Evolutionary conservation across 2,329 filamentous ascomycete species (phyloP).

Genomic region (Nothophaeocryptopus gaeumannii): DNA sequence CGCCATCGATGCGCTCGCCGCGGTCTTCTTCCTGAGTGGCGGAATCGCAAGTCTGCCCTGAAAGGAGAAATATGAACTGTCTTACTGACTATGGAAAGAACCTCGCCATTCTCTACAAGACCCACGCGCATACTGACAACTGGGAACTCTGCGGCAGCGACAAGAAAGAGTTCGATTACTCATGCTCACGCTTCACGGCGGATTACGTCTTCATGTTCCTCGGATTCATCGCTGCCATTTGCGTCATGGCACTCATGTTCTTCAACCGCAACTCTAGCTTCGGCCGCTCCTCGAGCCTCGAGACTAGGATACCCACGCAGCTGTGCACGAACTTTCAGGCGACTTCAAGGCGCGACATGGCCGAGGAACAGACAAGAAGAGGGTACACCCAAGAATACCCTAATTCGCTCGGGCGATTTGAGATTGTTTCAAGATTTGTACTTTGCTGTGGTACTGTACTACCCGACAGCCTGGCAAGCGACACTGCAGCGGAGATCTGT

Average conservation of each 20-base stretch:
- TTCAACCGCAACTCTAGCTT: neutral
- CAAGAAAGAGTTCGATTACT: neutral
- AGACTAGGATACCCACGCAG: too few species aligned
- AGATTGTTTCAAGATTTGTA: too few species aligned
- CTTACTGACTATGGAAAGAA: neutral
- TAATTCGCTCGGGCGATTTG: too few species aligned
- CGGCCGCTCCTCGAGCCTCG: too few species aligned
- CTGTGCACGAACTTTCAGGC: too few species aligned
- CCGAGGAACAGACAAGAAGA: too few species aligned
- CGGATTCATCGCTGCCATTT: slow-evolving; percentile 8
- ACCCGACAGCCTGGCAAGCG: too few species aligned
- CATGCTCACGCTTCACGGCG: slow-evolving; percentile 4
- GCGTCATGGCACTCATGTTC: slow-evolving; percentile 8
- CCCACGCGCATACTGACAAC: neutral
- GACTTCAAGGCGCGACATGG: too few species aligned
- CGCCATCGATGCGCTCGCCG: slow-evolving; percentile 13
- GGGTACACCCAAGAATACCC: too few species aligned
- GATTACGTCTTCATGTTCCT: slow-evolving; percentile 19
- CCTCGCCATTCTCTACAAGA: slow-evolving; percentile 8
- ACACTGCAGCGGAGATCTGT: too few species aligned
- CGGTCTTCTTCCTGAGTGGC: slow-evolving; percentile 19
- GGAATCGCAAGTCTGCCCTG: slow-evolving; percentile 11
- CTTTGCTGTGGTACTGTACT: too few species aligned
- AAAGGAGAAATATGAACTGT: too few species aligned
- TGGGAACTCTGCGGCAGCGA: neutral